Evolutionary conservation across 1,139 yeast species (phyloP).

Genomic region (Candida tetrigidarum): DNA sequence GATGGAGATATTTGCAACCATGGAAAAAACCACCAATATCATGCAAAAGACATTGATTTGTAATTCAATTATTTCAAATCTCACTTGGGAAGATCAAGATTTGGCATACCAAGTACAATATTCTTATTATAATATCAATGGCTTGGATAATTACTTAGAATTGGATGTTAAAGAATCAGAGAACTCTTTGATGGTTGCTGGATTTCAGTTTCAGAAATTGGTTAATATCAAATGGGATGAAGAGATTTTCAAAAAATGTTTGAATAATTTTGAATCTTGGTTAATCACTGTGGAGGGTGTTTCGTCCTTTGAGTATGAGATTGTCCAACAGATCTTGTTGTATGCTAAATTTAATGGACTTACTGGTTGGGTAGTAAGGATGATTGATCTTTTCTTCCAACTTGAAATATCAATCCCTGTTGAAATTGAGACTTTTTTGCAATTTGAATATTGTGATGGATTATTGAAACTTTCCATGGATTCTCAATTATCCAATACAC

Average conservation of each 20-base stretch:
- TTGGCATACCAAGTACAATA: constrained; percentile 20
- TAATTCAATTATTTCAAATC: constrained; percentile 20
- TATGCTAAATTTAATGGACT: constrained; percentile 43
- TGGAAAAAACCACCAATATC: constrained; percentile 19
- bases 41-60: constrained; percentile 18
- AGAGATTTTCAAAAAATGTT: constrained; percentile 16
- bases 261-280: constrained; percentile 14
- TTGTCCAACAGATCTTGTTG: constrained; percentile 32
- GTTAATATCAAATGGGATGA: constrained; percentile 27
- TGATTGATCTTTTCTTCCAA: constrained; percentile 21
- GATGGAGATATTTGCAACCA: constrained; percentile 13
- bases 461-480: constrained; percentile 16
- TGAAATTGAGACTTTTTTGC: constrained; percentile 16
- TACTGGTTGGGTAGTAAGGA: constrained; percentile 27
- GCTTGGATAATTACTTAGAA: constrained; percentile 21
- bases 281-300: background rate
- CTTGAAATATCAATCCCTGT: constrained; percentile 12
- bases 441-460: constrained; percentile 21
- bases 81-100: constrained; percentile 17
- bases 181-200: constrained; percentile 21
- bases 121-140: constrained; percentile 27
- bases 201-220: constrained; percentile 24
- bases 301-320: constrained; percentile 28
- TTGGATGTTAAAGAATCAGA: constrained; percentile 9
- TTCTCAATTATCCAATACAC: constrained; percentile 19